Evolutionary conservation across 176 grass and related monocot genomes (phyloP).

Genomic region (Elaeis guineensis): DNA sequence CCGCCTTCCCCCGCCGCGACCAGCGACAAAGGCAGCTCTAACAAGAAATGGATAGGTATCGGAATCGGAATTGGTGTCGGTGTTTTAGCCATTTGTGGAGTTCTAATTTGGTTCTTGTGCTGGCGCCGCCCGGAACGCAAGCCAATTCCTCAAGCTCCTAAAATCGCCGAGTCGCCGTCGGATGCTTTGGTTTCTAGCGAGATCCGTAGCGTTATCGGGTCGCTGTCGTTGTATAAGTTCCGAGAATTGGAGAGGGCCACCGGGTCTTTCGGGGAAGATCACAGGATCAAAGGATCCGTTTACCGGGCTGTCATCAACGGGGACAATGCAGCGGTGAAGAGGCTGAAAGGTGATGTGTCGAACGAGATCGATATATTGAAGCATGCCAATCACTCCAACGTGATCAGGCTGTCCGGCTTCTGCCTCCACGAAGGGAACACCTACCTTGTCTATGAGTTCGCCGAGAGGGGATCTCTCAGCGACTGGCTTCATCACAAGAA

Average conservation of each 20-base stretch:
- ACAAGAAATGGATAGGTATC: slow-evolving; percentile 19
- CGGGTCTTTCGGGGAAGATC: slow-evolving; percentile 38
- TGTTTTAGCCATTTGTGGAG: slow-evolving; percentile 17
- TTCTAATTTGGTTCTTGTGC: slow-evolving; percentile 17
- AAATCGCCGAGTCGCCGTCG: slow-evolving; percentile 15
- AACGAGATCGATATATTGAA: slow-evolving; percentile 63
- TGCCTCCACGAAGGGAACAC: slow-evolving; percentile 66
- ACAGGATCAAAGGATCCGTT: slow-evolving; percentile 38
- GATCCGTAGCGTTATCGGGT: slow-evolving; percentile 39
- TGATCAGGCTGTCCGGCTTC: slow-evolving; percentile 65
- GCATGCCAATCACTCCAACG: slow-evolving; percentile 62
- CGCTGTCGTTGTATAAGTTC: slow-evolving; percentile 56
- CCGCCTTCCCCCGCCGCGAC: slow-evolving; percentile 4
- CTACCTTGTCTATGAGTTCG: slow-evolving; percentile 65
- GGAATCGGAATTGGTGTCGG: slow-evolving; percentile 45
- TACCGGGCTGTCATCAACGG: slow-evolving; percentile 68
- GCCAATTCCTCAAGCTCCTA: slow-evolving; percentile 18
- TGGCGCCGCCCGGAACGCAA: neutral
- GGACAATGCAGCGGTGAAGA: slow-evolving; percentile 59
- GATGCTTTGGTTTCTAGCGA: slow-evolving; percentile 25
- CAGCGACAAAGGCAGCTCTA: neutral
- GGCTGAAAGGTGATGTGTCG: slow-evolving; percentile 55
- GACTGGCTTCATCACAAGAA: slow-evolving; percentile 46
- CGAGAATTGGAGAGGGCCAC: slow-evolving; percentile 60
- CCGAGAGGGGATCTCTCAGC: slow-evolving; percentile 56